Base-by-base conservation (phyloP, 768 basidiomycete species). In the Mycena pura region DNA sequence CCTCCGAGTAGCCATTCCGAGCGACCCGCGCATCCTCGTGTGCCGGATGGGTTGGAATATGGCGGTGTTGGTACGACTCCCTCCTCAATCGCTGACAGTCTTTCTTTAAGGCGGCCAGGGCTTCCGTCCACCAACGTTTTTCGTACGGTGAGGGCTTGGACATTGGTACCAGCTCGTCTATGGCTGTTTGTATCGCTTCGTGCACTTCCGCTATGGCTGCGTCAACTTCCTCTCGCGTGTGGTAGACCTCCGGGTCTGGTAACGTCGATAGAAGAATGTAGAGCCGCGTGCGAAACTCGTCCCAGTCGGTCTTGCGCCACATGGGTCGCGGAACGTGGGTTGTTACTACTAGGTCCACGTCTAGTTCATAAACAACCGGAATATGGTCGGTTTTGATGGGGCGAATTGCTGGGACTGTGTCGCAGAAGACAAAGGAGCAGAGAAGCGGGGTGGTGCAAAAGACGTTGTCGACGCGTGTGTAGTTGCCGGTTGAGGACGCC, bases 391-490 rank as follows among this genome's bases (percentile, higher is more conserved):
- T 73, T 1, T 56, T 53, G 0, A 65, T 40, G 0, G 72, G 74
- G 2, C 39, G 60, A 0, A 43, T 8, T 0, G 54, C 51, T 1
- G 62, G 66, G 6, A 51, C 32, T 2, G 68, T 68, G 8, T 70
- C 45, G 63, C 80, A 82, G 4, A 41, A 7, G 8, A 73, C 60
- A 1, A 80, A 32, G 1, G 21, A 11, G 3, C 71, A 63, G 0
- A 57, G 29, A 0, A 76, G 43, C 1, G 52, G 34, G 0, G 44
- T 39, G 4, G 74, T 63, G 27, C 66, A 58, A 57, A 78, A 84
- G 0, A 84, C 76, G 53, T 85, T 84, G 68, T 84, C 80, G 5
- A 75, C 73, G 14, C 77, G 55, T 8, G 77, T 76, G 46, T 67
- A 71, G 55, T 78, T 80, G 10, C 75, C 73, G 0, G 78, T 70